Evolutionary conservation across 345 rosid genomes (phyloP), one percentile per base, ranked within the genome.

Genomic region (Ricinus communis): DNA sequence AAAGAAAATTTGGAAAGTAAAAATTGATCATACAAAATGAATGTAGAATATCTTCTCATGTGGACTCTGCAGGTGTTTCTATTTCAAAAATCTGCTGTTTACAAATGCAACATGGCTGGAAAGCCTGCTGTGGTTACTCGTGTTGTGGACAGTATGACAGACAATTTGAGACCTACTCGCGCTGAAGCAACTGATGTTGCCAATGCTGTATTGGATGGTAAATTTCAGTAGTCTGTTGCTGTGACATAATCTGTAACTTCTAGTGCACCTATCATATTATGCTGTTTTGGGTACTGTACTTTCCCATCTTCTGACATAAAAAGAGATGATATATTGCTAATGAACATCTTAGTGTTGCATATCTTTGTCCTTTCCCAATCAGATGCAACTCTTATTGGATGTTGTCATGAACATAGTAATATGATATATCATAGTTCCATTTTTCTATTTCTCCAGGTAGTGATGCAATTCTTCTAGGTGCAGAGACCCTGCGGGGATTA

Each of bases 151-250:
- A 91, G 96, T 80, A 93, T 93, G 98, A 91, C 96, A 41, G 91
- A 83, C 81, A 93, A 93, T 78, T 81, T 93, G 77, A 81, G 97
- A 63, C 98, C 96, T 75, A 91, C 97, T 76, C 97, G 97, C 81
- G 98, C 98, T 15, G 97, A 93, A 77, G 97, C 98, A 70, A 93
- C 98, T 75, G 97, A 93, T 85, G 98, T 93, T 75, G 98, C 98
- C 55, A 93, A 93, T 84, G 98, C 98, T 69, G 98, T 93, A 43
- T 81, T 93, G 68, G 98, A 91, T 77, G 98, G 98, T 56, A 22
- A 55, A 27, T 11, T 55, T 40, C 14, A 12, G 16, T 18, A 12
- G 0, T 22, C 2, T 51, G 13, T 25, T 45, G 22, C 19, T 16
- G n/a, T 45, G 52, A 28, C 14, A 43, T 8, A 5, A 22, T n/a